Conservation (phyloP, 352 stramenopile species). For the Plasmopara muralis region DNA sequence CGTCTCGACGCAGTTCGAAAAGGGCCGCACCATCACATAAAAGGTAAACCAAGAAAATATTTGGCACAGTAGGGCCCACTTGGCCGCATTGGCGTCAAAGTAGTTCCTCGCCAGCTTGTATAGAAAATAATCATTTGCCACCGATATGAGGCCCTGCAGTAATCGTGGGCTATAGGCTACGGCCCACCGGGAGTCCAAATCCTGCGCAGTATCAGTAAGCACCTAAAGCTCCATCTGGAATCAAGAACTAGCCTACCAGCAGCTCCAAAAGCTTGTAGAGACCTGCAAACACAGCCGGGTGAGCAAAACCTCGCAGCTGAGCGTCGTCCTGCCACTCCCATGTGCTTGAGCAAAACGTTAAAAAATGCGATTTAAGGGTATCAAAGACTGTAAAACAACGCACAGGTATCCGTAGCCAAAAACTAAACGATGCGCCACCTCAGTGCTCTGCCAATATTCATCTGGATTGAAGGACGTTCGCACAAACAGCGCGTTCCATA, state of each 20-base stretch:
- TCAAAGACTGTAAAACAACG: conserved; percentile 7
- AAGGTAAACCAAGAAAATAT: conserved; percentile 83
- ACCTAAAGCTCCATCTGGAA: not conserved
- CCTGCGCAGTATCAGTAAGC: conserved; percentile 20
- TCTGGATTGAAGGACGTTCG: conserved; percentile 84
- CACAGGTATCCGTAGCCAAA: conserved; percentile 83
- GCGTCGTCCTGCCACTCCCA: conserved; percentile 82
- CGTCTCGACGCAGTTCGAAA: conserved; percentile 82
- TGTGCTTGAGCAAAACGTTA: conserved; percentile 35
- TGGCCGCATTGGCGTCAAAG: conserved; percentile 55
- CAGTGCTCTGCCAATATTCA: conserved; percentile 86
- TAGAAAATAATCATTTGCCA: conserved; percentile 63
- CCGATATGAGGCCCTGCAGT: conserved; percentile 62
- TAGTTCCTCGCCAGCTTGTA: conserved; percentile 61
- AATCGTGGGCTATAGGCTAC: conserved; percentile 73
- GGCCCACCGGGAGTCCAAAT: conserved; percentile 75
- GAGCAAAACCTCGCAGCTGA: conserved; percentile 66
- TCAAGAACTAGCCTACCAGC: conserved; percentile 25
- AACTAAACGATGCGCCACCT: conserved; percentile 81
- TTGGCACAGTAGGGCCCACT: conserved; percentile 69
- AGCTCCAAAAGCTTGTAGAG: conserved; percentile 72
- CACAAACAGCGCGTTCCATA: conserved; percentile 80
- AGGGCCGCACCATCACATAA: conserved; percentile 81
- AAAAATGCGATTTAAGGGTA: not conserved
- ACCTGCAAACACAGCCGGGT: conserved; percentile 67